These are phyloP conservation scores for Phaffomyces antillensis DNA, from an alignment of 805 yeast genomes.

Conservation along the genomic window DNA sequence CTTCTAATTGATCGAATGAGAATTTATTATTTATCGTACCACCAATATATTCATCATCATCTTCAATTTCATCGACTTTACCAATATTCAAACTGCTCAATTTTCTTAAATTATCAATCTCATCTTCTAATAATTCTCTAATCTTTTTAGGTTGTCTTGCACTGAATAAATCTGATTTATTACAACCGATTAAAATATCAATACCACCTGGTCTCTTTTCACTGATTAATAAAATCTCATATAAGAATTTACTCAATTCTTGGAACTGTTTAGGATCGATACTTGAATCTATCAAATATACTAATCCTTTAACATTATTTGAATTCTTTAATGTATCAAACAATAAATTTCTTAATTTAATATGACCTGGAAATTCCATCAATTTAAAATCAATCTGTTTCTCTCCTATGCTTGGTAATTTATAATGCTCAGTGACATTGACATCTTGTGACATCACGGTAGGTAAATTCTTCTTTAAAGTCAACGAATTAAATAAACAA, in stretches of 20 bases:
- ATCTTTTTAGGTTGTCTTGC: conserved; percentile 65
- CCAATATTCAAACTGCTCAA: conserved; percentile 35
- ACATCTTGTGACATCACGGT: conserved; percentile 49
- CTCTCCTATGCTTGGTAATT: conserved; percentile 32
- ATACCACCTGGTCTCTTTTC: conserved; percentile 64
- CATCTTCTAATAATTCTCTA: conserved; percentile 50
- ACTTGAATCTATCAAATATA: conserved; percentile 76
- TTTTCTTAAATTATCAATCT: conserved; percentile 49
- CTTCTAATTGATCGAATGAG: conserved; percentile 62
- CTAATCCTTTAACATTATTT: conserved; percentile 51
- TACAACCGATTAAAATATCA: conserved; percentile 71
- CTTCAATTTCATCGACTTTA: conserved; percentile 23
- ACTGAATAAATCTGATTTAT: conserved; percentile 81
- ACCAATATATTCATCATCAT: conserved; percentile 30
- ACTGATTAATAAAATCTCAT: conserved; percentile 51
- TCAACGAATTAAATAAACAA: conserved; percentile 35
- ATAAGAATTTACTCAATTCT: conserved; percentile 51
- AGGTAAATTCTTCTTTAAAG: conserved; percentile 22
- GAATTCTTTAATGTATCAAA: conserved; percentile 39
- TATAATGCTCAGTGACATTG: conserved; percentile 30
- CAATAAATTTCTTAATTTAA: conserved; percentile 56
- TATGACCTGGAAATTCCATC: conserved; percentile 86
- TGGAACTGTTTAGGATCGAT: conserved; percentile 40
- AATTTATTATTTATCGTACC: conserved; percentile 44
- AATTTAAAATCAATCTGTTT: conserved; percentile 39